Percentiles rank a stretch among this genome's conserved stretches.
phyloP scores from a whole-genome alignment of 2,329 filamentous ascomycete genomes.

The Apiospora saccharicola region DNA sequence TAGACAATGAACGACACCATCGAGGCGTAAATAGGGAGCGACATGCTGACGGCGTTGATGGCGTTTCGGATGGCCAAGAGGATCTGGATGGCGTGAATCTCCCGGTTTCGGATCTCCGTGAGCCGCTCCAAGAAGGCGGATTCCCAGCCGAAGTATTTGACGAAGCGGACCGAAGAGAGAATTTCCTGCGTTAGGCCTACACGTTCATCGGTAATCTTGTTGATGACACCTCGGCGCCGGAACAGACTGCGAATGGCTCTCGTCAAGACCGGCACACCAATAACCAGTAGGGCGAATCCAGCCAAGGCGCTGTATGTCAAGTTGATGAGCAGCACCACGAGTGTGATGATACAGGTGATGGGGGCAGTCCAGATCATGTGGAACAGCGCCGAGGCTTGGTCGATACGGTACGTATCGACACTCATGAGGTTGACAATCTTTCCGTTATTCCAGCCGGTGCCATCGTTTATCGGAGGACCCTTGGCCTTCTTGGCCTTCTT shows the following conservation, averaged over 20 bases:
- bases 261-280: constrained; percentile 81
- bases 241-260: constrained; percentile 81
- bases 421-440: constrained; percentile 94
- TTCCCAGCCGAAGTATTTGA: constrained; percentile 98
- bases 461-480: constrained; percentile 60
- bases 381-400: constrained; percentile 87
- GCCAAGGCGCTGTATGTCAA: constrained; percentile 88
- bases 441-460: constrained; percentile 89
- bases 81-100: constrained; percentile 85
- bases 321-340: constrained; percentile 84
- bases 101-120: constrained; percentile 73
- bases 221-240: constrained; percentile 78
- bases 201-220: constrained; percentile 91
- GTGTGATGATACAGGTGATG: constrained; percentile 77
- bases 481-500: constrained; percentile 47
- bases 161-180: constrained; percentile 87
- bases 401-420: constrained; percentile 91
- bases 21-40: constrained; percentile 90
- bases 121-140: constrained; percentile 82
- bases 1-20: constrained; percentile 94
- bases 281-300: constrained; percentile 82
- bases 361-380: constrained; percentile 92
- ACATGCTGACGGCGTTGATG: constrained; percentile 84
- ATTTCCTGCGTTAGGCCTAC: constrained; percentile 94
- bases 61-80: constrained; percentile 84